A percentile compares a stretch with the other conserved stretches of the same genome.
Evolutionary conservation across 768 basidiomycete species (phyloP).

Genomic region (Dioszegia aurantiaca): DNA sequence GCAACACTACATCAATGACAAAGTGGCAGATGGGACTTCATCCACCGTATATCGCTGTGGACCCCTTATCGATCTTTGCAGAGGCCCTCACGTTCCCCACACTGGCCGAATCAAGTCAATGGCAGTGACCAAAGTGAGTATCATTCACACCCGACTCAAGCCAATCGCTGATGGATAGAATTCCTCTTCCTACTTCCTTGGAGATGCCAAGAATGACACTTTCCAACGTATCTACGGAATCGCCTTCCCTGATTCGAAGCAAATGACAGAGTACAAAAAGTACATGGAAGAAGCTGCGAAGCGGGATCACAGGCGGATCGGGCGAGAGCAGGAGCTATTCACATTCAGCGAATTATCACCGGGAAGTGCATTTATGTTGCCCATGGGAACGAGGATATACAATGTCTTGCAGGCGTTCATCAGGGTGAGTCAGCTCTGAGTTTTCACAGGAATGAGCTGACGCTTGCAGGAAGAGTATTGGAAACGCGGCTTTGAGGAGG

Average conservation of each 20-base stretch:
- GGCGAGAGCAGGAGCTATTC: conserved; percentile 95
- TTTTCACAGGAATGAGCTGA: conserved; percentile 10
- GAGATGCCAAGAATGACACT: conserved; percentile 85
- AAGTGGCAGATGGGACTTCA: conserved; percentile 91
- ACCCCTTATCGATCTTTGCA: conserved; percentile 94
- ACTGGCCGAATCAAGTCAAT: conserved; percentile 97
- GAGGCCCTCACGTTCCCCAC: conserved; percentile 96
- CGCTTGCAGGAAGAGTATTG: conserved; percentile 73
- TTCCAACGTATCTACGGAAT: conserved; percentile 96
- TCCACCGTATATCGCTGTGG: conserved; percentile 99
- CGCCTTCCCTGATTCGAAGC: conserved; percentile 97
- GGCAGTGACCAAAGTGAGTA: conserved; percentile 83
- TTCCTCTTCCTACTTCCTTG: conserved; percentile 97
- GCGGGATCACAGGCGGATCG: conserved; percentile 94
- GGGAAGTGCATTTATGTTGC: conserved; percentile 93
- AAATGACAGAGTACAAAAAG: conserved; percentile 86
- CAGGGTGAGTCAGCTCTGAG: conserved; percentile 64
- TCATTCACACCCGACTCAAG: neutral
- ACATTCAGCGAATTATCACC: conserved; percentile 98
- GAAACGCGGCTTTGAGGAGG: conserved; percentile 94
- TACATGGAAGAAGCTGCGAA: conserved; percentile 98
- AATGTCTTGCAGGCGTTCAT: conserved; percentile 87
- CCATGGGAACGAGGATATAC: conserved; percentile 94
- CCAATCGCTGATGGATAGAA: conserved; percentile 58
- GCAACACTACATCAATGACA: conserved; percentile 87